Evolutionary conservation across 768 basidiomycete genomes (phyloP).

Genomic region (Nidularia pulvinata): DNA sequence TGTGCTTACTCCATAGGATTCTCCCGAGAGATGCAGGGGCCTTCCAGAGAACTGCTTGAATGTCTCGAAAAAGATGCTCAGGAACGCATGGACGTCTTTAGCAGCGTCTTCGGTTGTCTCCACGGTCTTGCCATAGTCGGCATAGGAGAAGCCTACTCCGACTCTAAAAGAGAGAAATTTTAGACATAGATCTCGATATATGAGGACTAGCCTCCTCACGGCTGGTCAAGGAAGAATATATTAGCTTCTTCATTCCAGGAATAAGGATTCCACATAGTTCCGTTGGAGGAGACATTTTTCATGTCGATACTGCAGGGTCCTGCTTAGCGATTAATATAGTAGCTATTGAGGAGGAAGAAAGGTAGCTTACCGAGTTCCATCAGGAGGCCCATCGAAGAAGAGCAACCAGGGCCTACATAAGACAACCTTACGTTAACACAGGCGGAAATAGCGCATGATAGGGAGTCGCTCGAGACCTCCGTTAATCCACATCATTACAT

Average conservation of each 20-base stretch:
- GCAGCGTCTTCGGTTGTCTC: constrained; percentile 83
- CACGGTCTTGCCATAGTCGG: constrained; percentile 66
- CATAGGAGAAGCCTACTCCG: constrained; percentile 73
- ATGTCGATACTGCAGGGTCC: constrained; percentile 54
- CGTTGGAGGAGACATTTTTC: constrained; percentile 50
- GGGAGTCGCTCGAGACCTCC: constrained; percentile 36
- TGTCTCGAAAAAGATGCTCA: constrained; percentile 78
- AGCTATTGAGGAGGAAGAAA: constrained; percentile 1
- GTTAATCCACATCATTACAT: constrained; percentile 74
- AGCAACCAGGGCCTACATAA: constrained; percentile 59
- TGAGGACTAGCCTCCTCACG: constrained; percentile 19
- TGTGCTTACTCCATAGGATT: constrained; percentile 71
- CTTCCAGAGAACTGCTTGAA: constrained; percentile 73
- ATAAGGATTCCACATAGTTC: constrained; percentile 63
- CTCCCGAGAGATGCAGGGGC: constrained; percentile 72
- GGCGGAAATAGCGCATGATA: background rate
- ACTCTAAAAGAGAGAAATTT: constrained; percentile 32
- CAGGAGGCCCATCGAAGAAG: constrained; percentile 58
- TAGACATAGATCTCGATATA: background rate
- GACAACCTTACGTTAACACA: background rate
- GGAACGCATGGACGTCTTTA: constrained; percentile 72
- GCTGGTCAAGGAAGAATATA: constrained; percentile 75
- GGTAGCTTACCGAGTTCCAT: constrained; percentile 68
- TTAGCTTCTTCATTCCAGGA: constrained; percentile 69
- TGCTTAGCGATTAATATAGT: constrained; percentile 7